These are phyloP conservation scores for Alnus rubra DNA, from an alignment of 306 rosid genomes.

Conservation along the genomic window DNA sequence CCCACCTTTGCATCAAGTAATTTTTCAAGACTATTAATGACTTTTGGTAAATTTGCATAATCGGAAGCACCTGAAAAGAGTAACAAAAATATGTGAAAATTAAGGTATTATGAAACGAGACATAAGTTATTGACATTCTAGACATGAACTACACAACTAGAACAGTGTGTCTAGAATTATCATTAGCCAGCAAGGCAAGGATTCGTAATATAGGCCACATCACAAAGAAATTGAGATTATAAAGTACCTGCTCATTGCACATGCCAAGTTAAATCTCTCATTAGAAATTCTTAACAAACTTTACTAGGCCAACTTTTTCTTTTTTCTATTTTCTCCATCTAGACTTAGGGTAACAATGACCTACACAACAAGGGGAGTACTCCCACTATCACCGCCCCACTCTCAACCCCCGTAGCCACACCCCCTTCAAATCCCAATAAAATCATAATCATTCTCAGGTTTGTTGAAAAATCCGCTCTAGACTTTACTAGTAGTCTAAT, in stretches of 20 bases:
- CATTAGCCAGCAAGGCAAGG: slow-evolving; percentile 9
- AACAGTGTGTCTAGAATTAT: slow-evolving; percentile 3
- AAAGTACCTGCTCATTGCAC: background rate
- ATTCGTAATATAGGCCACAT: slow-evolving; percentile 2
- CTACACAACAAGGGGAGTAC: slow-evolving; percentile 1
- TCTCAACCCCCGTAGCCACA: background rate
- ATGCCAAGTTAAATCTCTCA: background rate
- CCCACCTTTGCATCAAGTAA: slow-evolving; percentile 90
- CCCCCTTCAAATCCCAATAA: slow-evolving; percentile 1
- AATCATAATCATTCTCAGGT: slow-evolving; percentile 6
- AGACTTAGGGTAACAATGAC: background rate
- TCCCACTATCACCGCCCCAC: background rate
- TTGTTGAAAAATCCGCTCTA: background rate
- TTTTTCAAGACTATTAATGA: slow-evolving; percentile 87
- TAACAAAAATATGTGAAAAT: slow-evolving; percentile 18
- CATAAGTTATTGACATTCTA: slow-evolving; percentile 5
- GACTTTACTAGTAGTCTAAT: slow-evolving; percentile 4
- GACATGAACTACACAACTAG: slow-evolving; percentile 19
- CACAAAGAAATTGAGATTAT: slow-evolving; percentile 6
- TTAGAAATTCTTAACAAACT: background rate
- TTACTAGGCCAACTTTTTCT: background rate
- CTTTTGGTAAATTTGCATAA: slow-evolving; percentile 61
- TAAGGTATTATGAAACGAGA: slow-evolving; percentile 16
- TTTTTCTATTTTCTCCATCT: background rate
- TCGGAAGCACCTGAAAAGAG: slow-evolving; percentile 67